Percentiles rank a stretch among this genome's conserved stretches.
These are phyloP conservation scores for Dothidotthia symphoricarpi DNA, from an alignment of 2,329 filamentous ascomycete species.

Conservation along the genomic window DNA sequence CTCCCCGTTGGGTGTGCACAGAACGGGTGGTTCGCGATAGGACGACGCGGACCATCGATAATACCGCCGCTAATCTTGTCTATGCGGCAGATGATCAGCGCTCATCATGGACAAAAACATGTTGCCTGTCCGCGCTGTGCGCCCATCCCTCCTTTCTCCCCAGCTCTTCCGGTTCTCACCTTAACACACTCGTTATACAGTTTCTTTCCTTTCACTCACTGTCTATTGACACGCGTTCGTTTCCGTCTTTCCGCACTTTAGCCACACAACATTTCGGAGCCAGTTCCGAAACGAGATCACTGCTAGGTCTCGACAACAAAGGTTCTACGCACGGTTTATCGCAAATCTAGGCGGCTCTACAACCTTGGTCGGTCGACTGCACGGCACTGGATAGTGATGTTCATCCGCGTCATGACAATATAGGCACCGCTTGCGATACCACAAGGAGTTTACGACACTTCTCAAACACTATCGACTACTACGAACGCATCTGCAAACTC, in stretches of 20 bases:
- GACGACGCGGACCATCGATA: neutral
- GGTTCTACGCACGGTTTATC: conserved; percentile 11
- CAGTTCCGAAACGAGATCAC: conserved; percentile 10
- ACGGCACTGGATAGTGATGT: conserved; percentile 3
- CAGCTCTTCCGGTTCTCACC: conserved; percentile 3
- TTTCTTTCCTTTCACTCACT: conserved; percentile 14
- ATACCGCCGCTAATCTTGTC: conserved; percentile 27
- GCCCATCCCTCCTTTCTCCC: conserved; percentile 5
- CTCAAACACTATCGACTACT: too few relatives aligned
- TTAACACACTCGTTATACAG: conserved; percentile 27
- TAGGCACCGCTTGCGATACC: conserved; percentile 2
- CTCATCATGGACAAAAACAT: conserved; percentile 19
- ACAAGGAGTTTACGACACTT: neutral
- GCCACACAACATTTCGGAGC: conserved; percentile 8
- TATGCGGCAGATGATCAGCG: conserved; percentile 31
- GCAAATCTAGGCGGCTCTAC: conserved; percentile 10
- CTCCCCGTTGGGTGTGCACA: neutral
- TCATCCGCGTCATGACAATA: conserved; percentile 23
- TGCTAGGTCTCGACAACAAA: conserved; percentile 2
- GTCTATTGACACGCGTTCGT: too few relatives aligned
- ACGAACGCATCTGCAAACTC: too few relatives aligned
- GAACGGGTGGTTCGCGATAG: neutral
- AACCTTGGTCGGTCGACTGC: conserved; percentile 9
- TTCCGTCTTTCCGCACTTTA: neutral
- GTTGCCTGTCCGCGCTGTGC: conserved; percentile 16